Evolutionary conservation across 352 stramenopile genomes (phyloP).

Genomic region (Globisporangium cylindrosporum): DNA sequence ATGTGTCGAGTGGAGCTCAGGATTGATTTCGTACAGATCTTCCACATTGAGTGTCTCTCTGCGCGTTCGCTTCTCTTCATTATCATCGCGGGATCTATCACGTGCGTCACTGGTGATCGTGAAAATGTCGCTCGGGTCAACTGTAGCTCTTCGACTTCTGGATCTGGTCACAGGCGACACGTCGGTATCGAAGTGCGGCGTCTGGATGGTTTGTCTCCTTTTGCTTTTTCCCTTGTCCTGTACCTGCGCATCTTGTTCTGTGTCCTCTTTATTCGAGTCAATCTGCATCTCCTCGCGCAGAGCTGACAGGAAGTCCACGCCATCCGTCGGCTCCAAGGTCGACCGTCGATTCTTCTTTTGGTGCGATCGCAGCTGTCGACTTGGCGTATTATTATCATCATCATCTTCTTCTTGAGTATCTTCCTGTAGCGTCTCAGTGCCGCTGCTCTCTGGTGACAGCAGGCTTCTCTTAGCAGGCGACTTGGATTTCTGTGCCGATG

Average conservation of each 20-base stretch:
- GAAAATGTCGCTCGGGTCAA: conserved; percentile 50
- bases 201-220: conserved; percentile 7
- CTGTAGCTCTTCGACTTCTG: conserved; percentile 37
- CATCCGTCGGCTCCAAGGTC: conserved; percentile 55
- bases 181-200: conserved; percentile 1
- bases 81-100: not conserved
- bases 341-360: conserved; percentile 24
- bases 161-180: conserved; percentile 25
- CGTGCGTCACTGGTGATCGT: conserved; percentile 18
- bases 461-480: conserved; percentile 17
- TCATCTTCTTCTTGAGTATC: conserved; percentile 18
- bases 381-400: not conserved
- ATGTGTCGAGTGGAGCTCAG: conserved; percentile 11
- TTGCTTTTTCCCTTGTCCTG: conserved; percentile 9
- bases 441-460: conserved; percentile 2
- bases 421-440: conserved; percentile 15
- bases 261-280: conserved; percentile 9
- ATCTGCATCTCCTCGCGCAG: conserved; percentile 22
- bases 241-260: not conserved
- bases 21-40: conserved; percentile 40
- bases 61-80: conserved; percentile 20
- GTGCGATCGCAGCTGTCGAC: conserved; percentile 8
- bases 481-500: conserved; percentile 11
- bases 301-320: conserved; percentile 37
- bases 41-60: conserved; percentile 61